Percentiles rank a stretch among this genome's conserved stretches.
phyloP scores from a whole-genome alignment of 2,329 filamentous ascomycete species.

The Trichoderma sp. region DNA sequence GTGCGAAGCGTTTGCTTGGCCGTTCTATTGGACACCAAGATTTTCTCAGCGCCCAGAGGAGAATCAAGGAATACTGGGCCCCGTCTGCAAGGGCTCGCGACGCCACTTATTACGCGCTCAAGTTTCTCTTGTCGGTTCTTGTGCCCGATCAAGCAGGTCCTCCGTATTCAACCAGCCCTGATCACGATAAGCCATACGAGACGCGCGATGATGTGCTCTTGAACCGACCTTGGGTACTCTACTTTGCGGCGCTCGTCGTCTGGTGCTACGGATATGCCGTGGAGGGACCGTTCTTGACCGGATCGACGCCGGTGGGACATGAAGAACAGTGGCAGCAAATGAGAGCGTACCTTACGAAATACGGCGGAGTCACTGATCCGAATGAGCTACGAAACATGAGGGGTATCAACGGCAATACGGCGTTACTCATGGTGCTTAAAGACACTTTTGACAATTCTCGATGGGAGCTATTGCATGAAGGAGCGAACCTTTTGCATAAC shows the following conservation, averaged over 20 bases:
- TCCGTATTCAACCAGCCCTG: conserved; percentile 46
- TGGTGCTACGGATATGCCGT: conserved; percentile 95
- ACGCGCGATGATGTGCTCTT: conserved; percentile 87
- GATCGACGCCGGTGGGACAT: conserved; percentile 58
- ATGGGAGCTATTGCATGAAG: conserved; percentile 92
- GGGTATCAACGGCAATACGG: conserved; percentile 81
- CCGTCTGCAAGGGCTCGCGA: conserved; percentile 85
- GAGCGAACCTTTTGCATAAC: conserved; percentile 76
- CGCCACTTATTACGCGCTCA: conserved; percentile 88
- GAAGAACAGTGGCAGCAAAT: conserved; percentile 76
- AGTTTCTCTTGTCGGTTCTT: conserved; percentile 84
- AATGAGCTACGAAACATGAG: conserved; percentile 74
- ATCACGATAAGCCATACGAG: conserved; percentile 64
- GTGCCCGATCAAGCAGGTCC: conserved; percentile 54
- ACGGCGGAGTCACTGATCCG: conserved; percentile 73
- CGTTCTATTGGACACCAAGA: conserved; percentile 83
- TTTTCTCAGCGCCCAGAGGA: conserved; percentile 74
- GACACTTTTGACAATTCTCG: conserved; percentile 80
- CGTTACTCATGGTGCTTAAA: conserved; percentile 78
- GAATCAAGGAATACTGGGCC: conserved; percentile 90
- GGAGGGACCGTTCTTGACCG: conserved; percentile 71
- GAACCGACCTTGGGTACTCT: conserved; percentile 93
- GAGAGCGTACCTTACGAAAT: conserved; percentile 73
- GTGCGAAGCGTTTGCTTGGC: conserved; percentile 81
- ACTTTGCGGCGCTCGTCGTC: conserved; percentile 87